Base-by-base conservation (phyloP, 1,284 basidiomycete genomes). In the Erythrobasidium hasegawianum region DNA sequence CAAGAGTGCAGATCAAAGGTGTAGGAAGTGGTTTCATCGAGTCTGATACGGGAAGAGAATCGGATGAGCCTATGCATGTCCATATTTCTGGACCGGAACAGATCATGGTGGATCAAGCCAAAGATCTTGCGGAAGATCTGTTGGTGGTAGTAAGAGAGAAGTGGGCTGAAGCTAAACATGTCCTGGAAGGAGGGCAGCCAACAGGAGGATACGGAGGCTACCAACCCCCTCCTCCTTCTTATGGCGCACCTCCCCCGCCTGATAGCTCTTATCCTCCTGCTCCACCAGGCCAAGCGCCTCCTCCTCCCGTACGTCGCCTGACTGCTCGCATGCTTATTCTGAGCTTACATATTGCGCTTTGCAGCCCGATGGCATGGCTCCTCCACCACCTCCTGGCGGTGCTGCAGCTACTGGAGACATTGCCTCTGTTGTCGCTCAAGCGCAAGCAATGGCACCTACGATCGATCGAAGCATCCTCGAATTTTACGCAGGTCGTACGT, bases 1-100 rank as follows among this genome's bases (percentile, higher is more conserved):
- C 93, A 14, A 84, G 95, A 69, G 95, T 97, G n/a, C 95, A 98
- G 78, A 97, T 98, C 76, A 97, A 97, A 78, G 95, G 95, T 11
- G 72, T 87, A 16, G 96, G 96, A 0, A 95, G 91, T 18, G 96
- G 95, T 0, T 98, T 96, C 77, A 86, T 95, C 71, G 95, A 98
- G 75, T 86, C 87, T 73, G 95, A 97, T 71, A 96, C 93, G 0
- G 90, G 92, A 0, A 81, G 86, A 72, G 94, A 97, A 79, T 84
- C 85, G 52, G 87, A 90, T 66, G 94, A 97, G 75, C 89, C 91
- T 0, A 89, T 96, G 84, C 91, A 94, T 77, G 92, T 96, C 72
- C 89, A 92, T 73, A 89, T 95, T 72, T 91, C 90, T 90, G 90
- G 91, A 11, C 93, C 92, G 16, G 92, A 93, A 64, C 88, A 92